Evolutionary conservation across 768 basidiomycete genomes (phyloP), one percentile per base, ranked within the genome.

Genomic region (Xerocomellus amylosporus): DNA sequence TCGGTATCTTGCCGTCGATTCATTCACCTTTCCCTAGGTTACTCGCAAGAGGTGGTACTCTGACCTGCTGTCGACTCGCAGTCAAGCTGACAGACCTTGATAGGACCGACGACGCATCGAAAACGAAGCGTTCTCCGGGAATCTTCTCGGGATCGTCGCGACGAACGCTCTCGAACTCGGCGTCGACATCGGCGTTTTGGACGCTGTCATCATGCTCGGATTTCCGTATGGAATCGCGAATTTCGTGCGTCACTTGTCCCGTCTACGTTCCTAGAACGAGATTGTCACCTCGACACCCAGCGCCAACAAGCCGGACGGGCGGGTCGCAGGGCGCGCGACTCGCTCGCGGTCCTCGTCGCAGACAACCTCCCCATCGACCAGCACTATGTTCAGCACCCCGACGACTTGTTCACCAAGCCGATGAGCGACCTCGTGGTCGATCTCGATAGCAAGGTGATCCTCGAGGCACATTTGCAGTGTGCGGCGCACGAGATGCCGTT

Each of bases 121-220:
- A 68, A 76, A 81, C 41, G 88, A 94, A 63, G 93, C 93, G 5
- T 96, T 96, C 64, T 83, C 85, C 1, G 91, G 92, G 3, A 78
- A 82, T 58, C 75, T 95, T 10, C 80, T 96, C 0, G 93, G 93
- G 13, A 87, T 96, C 42, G 79, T 96, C 33, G 90, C 92, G 1
- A 96, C 93, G 1, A 95, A 93, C 62, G 93, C 93, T 0, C 78
- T 95, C 13, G 93, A 96, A 69, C 81, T 95, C 8, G 93, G 92
- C 15, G 87, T 93, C n/a, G 91, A 94, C 62, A 93, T 94, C 33
- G 92, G 91, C 14, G 82, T 79, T n/a, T 69, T 94, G 48, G 93
- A 95, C 64, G 90, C 88, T 8, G 92, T 95, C 39, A 82, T 96
- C 51, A 90, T 93, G 81, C 80, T 93, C 28, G 90, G 90, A 1